Evolutionary conservation across 257 asterid species (phyloP), one percentile per base, ranked within the genome.

Genomic region (Jacaranda mimosifolia): DNA sequence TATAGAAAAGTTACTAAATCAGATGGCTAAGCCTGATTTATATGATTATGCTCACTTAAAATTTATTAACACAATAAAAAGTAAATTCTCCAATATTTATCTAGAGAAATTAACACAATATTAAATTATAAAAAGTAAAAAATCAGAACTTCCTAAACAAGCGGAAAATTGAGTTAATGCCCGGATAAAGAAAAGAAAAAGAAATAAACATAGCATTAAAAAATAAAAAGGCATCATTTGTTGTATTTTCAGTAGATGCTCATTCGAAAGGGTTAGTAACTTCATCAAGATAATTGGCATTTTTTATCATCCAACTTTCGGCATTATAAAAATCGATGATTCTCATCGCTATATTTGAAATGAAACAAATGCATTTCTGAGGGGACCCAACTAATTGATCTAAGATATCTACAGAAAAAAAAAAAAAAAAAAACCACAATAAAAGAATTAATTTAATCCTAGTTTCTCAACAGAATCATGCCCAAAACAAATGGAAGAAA

Each of bases 301-400:
- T 77, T n/a, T 72, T 57, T 55, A 70, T 38, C 52, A 70, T 51
- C 52, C 63, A 35, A 36, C 32, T 17, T 48, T 15, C 48, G 21
- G 62, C 74, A 35, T 49, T 46, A 19, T 70, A 11, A 66, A 5
- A 18, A 66, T 19, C 9, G 39, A 43, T 66, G 36, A 66, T 66
- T 8, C 36, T 9, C 9, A 66, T 58, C 15, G 13, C 78, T 64
- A 56, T 36, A 68, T 48, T 57, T 26, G 63, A 69, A 35, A 46
- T 51, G 71, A 58, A 66, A 26, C 64, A 7, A 76, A 46, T 72
- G 63, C 45, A 81, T 62, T 63, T 75, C 21, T 14, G 6, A 58
- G 12, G 57, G 63, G 68, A 59, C 67, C 68, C 19, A 62, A 72
- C 40, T 13, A 59, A 60, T 73, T 35, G 26, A 67, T 68, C 2